Evolutionary conservation across 257 asterid genomes (phyloP), one percentile per base, ranked within the genome.

Genomic region (Nicotiana undulata): DNA sequence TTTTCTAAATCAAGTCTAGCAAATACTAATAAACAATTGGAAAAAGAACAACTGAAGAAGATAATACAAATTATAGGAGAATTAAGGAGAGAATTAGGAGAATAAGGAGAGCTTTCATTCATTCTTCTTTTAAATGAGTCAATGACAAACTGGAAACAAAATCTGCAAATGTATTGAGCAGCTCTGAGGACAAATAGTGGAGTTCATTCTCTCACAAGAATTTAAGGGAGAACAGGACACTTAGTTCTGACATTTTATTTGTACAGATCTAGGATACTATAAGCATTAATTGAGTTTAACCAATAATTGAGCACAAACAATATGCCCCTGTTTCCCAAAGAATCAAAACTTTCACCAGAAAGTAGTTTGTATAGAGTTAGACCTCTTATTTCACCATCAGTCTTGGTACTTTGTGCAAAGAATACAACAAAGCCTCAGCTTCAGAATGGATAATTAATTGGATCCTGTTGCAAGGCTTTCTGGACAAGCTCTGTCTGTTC

Each of bases 401-500:
- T 74, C 61, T 46, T 56, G 52, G 83, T 24, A 22, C 81, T 37
- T 44, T 22, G 74, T 32, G 74, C 81, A 58, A 60, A 58, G 37
- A 55, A 40, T 60, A 63, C 74, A 59, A 18, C 74, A 59, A 40
- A 12, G 16, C 24, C 53, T 51, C 10, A 22, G 22, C 34, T 65
- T 84, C 79, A 81, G 17, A 12, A 60, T 4, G 85, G 82, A 51
- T 9, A 46, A 40, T 34, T 49, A 79, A 94, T 88, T 34, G 93
- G 93, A 44, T 91, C 92, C 18, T 79, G 91, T 88, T 92, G 99
- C 84, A 91, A 20, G 40, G 98, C 97, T 83, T 87, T 91, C 83
- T 91, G 93, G 63, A 95, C 87, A 8, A 95, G 86, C 37, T 85
- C 95, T 0, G 86, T 87, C 63, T 92, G 98, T 85, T 95, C 98